phyloP scores from a whole-genome alignment of 2,329 filamentous ascomycete genomes.

The Epichloe uncinata region DNA sequence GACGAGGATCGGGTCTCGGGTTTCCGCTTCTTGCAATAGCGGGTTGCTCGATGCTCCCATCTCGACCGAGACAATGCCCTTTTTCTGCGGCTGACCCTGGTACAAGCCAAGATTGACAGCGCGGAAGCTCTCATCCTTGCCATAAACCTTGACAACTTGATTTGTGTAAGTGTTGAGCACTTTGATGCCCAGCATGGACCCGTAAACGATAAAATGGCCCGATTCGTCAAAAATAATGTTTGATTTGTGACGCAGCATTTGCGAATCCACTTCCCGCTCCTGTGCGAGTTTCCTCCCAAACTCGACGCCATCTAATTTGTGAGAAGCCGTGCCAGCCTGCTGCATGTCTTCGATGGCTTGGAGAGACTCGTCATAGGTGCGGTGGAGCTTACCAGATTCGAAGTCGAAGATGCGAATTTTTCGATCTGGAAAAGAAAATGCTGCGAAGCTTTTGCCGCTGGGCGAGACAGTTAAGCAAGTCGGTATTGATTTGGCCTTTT shows the following conservation, averaged over 20 bases:
- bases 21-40: conserved; percentile 80
- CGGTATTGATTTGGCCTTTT: conserved; percentile 87
- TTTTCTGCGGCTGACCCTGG: conserved; percentile 90
- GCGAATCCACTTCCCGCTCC: conserved; percentile 72
- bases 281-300: conserved; percentile 79
- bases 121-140: conserved; percentile 77
- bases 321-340: conserved; percentile 70
- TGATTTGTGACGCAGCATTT: conserved; percentile 51
- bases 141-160: conserved; percentile 79
- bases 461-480: conserved; percentile 76
- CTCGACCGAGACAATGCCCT: conserved; percentile 81
- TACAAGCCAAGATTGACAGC: conserved; percentile 76
- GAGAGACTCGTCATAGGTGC: conserved; percentile 91
- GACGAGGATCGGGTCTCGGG: conserved; percentile 78
- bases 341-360: conserved; percentile 88
- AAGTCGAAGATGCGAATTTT: conserved; percentile 94
- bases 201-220: conserved; percentile 87
- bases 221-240: conserved; percentile 96
- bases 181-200: conserved; percentile 83
- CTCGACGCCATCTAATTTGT: conserved; percentile 78
- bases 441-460: conserved; percentile 75
- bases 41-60: conserved; percentile 97
- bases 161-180: conserved; percentile 95
- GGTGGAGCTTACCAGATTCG: conserved; percentile 69
- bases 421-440: conserved; percentile 83